Percentiles rank a stretch among this genome's conserved stretches.
Conservation (phyloP, 805 yeast genomes). For the Scheffersomyces stipitis region DNA sequence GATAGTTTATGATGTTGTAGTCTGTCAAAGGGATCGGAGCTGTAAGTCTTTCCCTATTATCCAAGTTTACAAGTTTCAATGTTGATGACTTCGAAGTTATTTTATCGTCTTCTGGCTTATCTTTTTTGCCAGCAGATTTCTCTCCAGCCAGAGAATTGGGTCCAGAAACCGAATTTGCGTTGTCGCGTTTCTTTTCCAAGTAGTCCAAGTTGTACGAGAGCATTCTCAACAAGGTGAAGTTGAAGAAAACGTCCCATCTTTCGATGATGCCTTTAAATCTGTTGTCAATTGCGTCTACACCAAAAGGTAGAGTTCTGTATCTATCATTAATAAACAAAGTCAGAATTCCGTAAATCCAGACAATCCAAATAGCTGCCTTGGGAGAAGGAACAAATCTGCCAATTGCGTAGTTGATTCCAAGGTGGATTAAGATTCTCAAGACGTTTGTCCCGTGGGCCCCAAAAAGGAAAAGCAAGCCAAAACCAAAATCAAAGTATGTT, state of each 20-base stretch:
- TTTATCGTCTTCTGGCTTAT: constrained; percentile 6
- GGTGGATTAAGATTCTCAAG: constrained; percentile 59
- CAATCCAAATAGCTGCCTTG: constrained; percentile 38
- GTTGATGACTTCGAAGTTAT: constrained; percentile 1
- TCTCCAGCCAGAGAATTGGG: constrained; percentile 3
- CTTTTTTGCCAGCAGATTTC: constrained; percentile 1
- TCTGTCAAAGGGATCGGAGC: constrained; percentile 61
- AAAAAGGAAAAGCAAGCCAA: constrained; percentile 66
- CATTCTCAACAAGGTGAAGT: constrained; percentile 82
- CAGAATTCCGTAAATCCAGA: constrained; percentile 82
- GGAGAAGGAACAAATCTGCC: constrained; percentile 38
- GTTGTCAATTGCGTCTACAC: constrained; percentile 56
- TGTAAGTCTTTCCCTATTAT: constrained; percentile 64
- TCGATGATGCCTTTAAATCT: constrained; percentile 72
- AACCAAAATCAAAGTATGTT: constrained; percentile 65
- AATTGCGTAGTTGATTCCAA: constrained; percentile 52
- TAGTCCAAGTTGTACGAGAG: constrained; percentile 82
- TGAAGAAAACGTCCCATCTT: constrained; percentile 96
- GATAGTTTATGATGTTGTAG: constrained; percentile 63
- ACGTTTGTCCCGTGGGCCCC: constrained; percentile 81
- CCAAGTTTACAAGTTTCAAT: constrained; percentile 19
- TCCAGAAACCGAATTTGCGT: constrained; percentile 4
- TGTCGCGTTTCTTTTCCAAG: constrained; percentile 37
- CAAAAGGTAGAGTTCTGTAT: constrained; percentile 54
- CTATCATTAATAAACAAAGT: constrained; percentile 76